phyloP scores from a whole-genome alignment of 345 rosid genomes.

The Eucalyptus decipiens region DNA sequence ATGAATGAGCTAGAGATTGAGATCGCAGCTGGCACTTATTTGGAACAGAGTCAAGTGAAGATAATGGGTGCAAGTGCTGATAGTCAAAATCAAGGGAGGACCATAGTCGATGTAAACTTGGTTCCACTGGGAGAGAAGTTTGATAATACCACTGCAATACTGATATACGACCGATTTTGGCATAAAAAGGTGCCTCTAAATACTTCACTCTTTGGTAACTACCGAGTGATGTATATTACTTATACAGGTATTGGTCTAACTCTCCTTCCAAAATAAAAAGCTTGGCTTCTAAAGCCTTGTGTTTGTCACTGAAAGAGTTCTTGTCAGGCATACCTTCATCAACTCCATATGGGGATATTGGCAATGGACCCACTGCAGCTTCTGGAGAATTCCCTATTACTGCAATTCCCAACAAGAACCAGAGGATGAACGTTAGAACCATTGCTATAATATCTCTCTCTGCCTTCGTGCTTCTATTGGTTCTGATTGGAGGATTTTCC shows the following conservation, averaged over 20 bases:
- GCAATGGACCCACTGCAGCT: constrained; percentile 60
- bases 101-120: constrained; percentile 77
- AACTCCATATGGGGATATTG: constrained; percentile 45
- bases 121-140: constrained; percentile 98
- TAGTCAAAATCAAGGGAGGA: constrained; percentile 80
- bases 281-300: not conserved
- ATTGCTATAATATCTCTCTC: constrained; percentile 66
- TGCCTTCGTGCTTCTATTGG: constrained; percentile 67
- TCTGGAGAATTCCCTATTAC: constrained; percentile 61
- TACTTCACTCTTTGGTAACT: constrained; percentile 66
- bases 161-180: constrained; percentile 71
- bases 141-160: constrained; percentile 87
- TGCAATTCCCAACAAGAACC: constrained; percentile 54
- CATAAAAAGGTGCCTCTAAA: constrained; percentile 72
- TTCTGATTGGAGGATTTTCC: constrained; percentile 58
- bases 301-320: constrained; percentile 1
- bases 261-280: not conserved
- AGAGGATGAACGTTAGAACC: constrained; percentile 60
- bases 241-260: constrained; percentile 66
- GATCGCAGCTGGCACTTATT: constrained; percentile 84
- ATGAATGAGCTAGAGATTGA: constrained; percentile 90
- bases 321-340: constrained; percentile 80
- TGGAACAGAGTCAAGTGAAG: constrained; percentile 95
- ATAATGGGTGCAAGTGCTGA: constrained; percentile 98
- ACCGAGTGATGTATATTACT: constrained; percentile 57